phyloP scores from a whole-genome alignment of 768 basidiomycete species.

The Russula sp. region DNA sequence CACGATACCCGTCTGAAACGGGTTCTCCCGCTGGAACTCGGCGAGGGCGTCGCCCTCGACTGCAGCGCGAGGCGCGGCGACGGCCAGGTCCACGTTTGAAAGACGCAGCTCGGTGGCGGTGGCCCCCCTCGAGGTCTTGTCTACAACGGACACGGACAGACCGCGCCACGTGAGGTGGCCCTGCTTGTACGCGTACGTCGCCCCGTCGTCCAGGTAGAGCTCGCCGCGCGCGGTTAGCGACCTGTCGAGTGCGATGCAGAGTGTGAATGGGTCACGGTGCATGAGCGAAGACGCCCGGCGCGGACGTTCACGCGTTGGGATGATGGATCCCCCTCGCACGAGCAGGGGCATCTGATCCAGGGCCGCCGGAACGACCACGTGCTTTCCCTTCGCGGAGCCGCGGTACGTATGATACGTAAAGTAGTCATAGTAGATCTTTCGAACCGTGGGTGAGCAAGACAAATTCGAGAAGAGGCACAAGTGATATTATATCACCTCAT shows the following conservation, averaged over 20 bases:
- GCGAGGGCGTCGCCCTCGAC: slow-evolving; percentile 47
- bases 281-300: slow-evolving; percentile 81
- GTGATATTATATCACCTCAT: slow-evolving; percentile 46
- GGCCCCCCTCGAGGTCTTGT: slow-evolving; percentile 36
- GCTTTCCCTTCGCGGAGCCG: slow-evolving; percentile 56
- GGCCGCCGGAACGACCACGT: slow-evolving; percentile 71
- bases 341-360: slow-evolving; percentile 79
- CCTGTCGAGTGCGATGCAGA: slow-evolving; percentile 73
- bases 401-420: slow-evolving; percentile 65
- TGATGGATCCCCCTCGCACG: slow-evolving; percentile 85
- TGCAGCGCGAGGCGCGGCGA: slow-evolving; percentile 38
- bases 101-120: slow-evolving; percentile 37
- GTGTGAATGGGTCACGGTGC: slow-evolving; percentile 89
- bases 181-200: slow-evolving; percentile 62
- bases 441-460: neutral
- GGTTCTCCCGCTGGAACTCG: slow-evolving; percentile 52
- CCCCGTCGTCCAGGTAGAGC: slow-evolving; percentile 94
- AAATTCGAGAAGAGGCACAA: slow-evolving; percentile 7
- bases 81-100: slow-evolving; percentile 49
- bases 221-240: slow-evolving; percentile 62
- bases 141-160: slow-evolving; percentile 42
- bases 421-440: slow-evolving; percentile 91
- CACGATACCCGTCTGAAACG: slow-evolving; percentile 58
- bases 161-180: slow-evolving; percentile 84
- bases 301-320: slow-evolving; percentile 82